phyloP scores from a whole-genome alignment of 2,329 filamentous ascomycete species.

The Fusarium vanettenii region DNA sequence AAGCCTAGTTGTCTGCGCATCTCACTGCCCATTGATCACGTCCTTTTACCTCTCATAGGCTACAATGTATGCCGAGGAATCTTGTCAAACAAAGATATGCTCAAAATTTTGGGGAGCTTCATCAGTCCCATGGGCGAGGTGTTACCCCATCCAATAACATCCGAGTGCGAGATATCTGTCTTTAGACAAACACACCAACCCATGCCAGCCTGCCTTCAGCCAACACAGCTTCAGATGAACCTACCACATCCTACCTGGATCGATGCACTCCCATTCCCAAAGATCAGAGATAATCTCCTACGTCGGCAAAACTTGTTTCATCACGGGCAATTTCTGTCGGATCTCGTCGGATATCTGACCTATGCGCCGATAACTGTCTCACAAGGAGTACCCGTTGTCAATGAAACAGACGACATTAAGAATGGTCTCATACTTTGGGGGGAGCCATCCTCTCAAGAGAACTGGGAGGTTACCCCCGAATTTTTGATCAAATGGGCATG shows the following conservation, averaged over 20 bases:
- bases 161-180: neutral
- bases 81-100: constrained; percentile 11
- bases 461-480: constrained; percentile 9
- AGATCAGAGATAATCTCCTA: constrained; percentile 29
- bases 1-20: neutral
- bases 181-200: neutral
- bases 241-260: constrained; percentile 27
- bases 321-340: constrained; percentile 17
- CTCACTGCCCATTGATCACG: constrained; percentile 12
- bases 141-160: neutral
- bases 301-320: constrained; percentile 9
- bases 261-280: constrained; percentile 21
- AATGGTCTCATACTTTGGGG: constrained; percentile 25
- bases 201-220: constrained; percentile 13
- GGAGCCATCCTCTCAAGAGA: constrained; percentile 14
- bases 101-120: neutral
- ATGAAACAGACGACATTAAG: neutral
- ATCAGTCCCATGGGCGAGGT: neutral
- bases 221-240: constrained; percentile 35
- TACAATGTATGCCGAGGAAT: constrained; percentile 29
- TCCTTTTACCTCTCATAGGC: constrained; percentile 18
- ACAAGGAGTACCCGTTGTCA: too few species aligned
- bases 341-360: constrained; percentile 11
- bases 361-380: neutral
- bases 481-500: constrained; percentile 22